These are phyloP conservation scores for Coemansia aciculifera DNA, from an alignment of 192 early-diverging fungal genomes.

Conservation along the genomic window DNA sequence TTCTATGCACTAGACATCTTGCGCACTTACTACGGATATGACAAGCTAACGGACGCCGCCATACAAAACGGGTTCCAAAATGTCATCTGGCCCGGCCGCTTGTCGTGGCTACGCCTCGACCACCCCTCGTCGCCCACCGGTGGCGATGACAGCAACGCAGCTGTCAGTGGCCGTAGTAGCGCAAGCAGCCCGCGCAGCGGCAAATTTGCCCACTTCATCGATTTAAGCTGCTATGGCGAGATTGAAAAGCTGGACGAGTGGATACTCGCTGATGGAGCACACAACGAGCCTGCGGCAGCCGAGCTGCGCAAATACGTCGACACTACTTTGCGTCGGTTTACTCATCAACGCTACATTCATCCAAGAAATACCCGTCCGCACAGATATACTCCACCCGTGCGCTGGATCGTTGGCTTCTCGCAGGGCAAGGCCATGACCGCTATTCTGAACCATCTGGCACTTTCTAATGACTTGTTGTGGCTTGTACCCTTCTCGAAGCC, in stretches of 20 bases:
- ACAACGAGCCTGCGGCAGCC: constrained; percentile 76
- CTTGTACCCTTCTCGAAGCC: constrained; percentile 73
- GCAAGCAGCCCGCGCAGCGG: constrained; percentile 7
- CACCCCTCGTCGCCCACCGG: not conserved
- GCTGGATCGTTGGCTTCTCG: constrained; percentile 81
- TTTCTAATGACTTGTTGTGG: constrained; percentile 62
- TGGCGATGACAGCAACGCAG: not conserved
- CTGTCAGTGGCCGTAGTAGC: not conserved
- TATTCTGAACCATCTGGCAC: constrained; percentile 63
- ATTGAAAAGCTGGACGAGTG: constrained; percentile 28
- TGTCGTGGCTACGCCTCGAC: constrained; percentile 64
- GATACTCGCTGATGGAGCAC: constrained; percentile 89
- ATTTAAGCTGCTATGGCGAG: not conserved
- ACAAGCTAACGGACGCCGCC: constrained; percentile 51
- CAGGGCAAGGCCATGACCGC: constrained; percentile 64
- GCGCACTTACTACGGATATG: constrained; percentile 38
- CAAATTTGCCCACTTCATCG: not conserved
- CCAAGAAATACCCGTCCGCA: constrained; percentile 10
- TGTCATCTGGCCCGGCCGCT: constrained; percentile 80
- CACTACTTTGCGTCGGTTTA: constrained; percentile 36
- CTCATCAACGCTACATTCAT: constrained; percentile 34
- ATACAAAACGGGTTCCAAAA: constrained; percentile 66
- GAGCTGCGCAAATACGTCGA: constrained; percentile 70
- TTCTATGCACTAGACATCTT: constrained; percentile 63
- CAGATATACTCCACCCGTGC: constrained; percentile 37